Base-by-base conservation (phyloP, 169 alveolate genomes). In the Babesia bovis region DNA sequence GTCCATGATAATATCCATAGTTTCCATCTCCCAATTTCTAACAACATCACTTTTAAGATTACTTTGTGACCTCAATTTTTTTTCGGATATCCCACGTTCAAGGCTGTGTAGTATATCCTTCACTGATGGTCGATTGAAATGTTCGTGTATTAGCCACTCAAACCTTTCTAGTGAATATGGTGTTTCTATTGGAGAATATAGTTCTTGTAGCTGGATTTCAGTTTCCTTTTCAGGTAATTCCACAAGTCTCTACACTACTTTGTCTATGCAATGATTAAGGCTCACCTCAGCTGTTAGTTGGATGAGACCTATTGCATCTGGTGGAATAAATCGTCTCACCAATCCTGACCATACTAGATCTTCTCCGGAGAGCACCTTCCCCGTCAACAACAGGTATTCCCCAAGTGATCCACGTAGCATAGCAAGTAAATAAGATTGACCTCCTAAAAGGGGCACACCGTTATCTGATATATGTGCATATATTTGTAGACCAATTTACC, bases 311-410 rank as follows among this genome's bases (percentile, higher is more conserved):
- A 88, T 32, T 19, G 87, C 68, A 25, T 84, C 89, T 40, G 90
- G 91, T 41, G 90, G 76, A 17, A 88, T 49, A 78, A 61, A 88
- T 28, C 87, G 75, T 53, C 74, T 84, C n/a, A 72, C 84, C 23
- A 88, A 58, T 17, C 93, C 93, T 21, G 84, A 55, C 90, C 90
- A 88, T 23, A 88, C 68, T 4, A 88, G 65, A 40, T 88, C 93
- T 1, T 76, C 9, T 3, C 90, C 87, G n/a, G 40, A 41, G 4
- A 88, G 42, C 45, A 26, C 76, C 35, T 63, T 66, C 35, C 90
- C 90, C 25, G 93, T 88, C 59, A 88, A 67, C 71, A 83, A 72
- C 33, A 88, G 60, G 47, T 88, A 88, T 40, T 84, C 83, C 9
- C 93, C 93, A 70, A 88, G 53, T 42, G 86, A 82, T 13, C 88